These are phyloP conservation scores for Crotalaria pallida DNA, from an alignment of 306 rosid genomes.

Conservation along the genomic window DNA sequence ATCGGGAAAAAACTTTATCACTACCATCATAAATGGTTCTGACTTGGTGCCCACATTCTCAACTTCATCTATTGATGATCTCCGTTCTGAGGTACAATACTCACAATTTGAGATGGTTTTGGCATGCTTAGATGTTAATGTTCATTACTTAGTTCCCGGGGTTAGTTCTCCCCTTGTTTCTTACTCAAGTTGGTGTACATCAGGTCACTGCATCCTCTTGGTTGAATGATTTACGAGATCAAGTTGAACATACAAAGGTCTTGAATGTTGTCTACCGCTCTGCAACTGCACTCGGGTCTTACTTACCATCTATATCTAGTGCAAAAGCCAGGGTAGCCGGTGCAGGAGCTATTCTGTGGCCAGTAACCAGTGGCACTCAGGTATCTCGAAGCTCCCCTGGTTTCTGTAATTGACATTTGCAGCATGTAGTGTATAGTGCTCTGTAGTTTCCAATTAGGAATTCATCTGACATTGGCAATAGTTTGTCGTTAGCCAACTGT, in stretches of 20 bases:
- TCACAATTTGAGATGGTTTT: slow-evolving; percentile 10
- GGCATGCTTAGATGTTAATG: background rate
- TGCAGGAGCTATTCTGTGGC: slow-evolving; percentile 81
- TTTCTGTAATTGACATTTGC: background rate
- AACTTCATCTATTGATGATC: slow-evolving; percentile 81
- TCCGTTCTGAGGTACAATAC: slow-evolving; percentile 76
- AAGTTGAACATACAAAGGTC: slow-evolving; percentile 81
- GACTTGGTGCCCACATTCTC: slow-evolving; percentile 98
- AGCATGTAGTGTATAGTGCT: background rate
- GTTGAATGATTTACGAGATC: slow-evolving; percentile 91
- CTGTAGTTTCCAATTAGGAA: background rate
- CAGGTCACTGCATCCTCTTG: slow-evolving; percentile 94
- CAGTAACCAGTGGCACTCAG: slow-evolving; percentile 92
- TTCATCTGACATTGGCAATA: background rate
- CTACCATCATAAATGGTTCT: slow-evolving; percentile 82
- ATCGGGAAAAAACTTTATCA: slow-evolving; percentile 90
- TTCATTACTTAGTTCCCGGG: background rate
- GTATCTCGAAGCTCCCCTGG: slow-evolving; percentile 31
- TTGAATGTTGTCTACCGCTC: slow-evolving; percentile 90
- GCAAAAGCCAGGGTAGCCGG: slow-evolving; percentile 88
- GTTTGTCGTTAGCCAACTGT: slow-evolving; percentile 7
- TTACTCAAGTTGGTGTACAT: slow-evolving; percentile 13
- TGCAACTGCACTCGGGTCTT: slow-evolving; percentile 92
- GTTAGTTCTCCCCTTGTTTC: background rate
- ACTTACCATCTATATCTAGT: slow-evolving; percentile 79